Evolutionary conservation across 1,139 yeast species (phyloP).

Genomic region (Diutina sp.): DNA sequence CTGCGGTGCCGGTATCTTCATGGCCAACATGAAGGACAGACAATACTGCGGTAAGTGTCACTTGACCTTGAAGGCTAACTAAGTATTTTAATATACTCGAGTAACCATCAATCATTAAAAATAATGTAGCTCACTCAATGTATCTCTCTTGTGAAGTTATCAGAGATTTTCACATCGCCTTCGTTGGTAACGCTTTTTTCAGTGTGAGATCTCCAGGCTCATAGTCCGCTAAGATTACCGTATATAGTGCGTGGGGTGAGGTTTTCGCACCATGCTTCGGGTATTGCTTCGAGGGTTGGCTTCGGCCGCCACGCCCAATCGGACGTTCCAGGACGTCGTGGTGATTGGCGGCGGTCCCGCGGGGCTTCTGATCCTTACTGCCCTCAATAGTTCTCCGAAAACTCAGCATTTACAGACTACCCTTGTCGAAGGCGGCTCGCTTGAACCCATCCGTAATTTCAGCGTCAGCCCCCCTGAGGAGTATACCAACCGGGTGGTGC

Average conservation of each 20-base stretch:
- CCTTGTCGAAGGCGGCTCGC: constrained; percentile 59
- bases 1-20: constrained; percentile 99
- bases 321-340: constrained; percentile 49
- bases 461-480: constrained; percentile 39
- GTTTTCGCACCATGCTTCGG: neutral
- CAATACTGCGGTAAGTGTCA: constrained; percentile 99
- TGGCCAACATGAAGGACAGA: constrained; percentile 99
- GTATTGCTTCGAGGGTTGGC: constrained; percentile 4
- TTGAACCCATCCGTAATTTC: constrained; percentile 42
- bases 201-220: too few species aligned
- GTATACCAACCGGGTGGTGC: constrained; percentile 72
- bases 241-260: neutral
- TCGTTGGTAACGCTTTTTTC: too few species aligned
- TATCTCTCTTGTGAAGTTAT: too few species aligned
- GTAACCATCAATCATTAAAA: neutral
- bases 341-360: constrained; percentile 98
- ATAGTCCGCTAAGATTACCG: neutral
- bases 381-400: constrained; percentile 52
- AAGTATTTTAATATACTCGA: constrained; percentile 10
- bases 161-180: too few species aligned
- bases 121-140: neutral
- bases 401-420: constrained; percentile 51
- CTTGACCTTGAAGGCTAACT: constrained; percentile 49
- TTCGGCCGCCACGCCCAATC: constrained; percentile 5
- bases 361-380: constrained; percentile 77